Evolutionary conservation across 23 red algal species (phyloP).

Genomic region (Gracilaria caudata): DNA sequence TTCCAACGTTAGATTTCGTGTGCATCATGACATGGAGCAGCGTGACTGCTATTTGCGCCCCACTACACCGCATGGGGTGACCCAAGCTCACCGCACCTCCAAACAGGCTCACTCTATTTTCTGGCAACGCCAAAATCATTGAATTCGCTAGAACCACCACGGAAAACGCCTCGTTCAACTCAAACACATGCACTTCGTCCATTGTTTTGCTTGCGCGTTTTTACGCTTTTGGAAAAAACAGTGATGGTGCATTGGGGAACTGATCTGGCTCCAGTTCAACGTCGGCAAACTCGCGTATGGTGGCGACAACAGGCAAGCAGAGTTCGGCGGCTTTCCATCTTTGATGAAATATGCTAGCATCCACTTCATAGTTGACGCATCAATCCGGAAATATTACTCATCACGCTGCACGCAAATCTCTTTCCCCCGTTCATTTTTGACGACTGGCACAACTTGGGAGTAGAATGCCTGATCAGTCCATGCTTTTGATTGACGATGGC

Average conservation of each 20-base stretch:
- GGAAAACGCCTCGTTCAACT: conserved; percentile 98
- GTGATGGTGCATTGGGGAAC: conserved; percentile 87
- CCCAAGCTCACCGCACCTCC: conserved; percentile 92
- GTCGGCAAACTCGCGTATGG: conserved; percentile 75
- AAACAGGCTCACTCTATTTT: conserved; percentile 76
- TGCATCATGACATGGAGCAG: conserved; percentile 72
- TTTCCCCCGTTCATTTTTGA: conserved; percentile 25
- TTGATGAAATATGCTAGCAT: conserved; percentile 59
- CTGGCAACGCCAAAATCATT: conserved; percentile 38
- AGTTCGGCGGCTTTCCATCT: conserved; percentile 66
- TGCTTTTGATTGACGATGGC: conserved; percentile 67
- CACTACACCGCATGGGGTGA: conserved; percentile 85
- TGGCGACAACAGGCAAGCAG: conserved; percentile 60
- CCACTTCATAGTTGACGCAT: conserved; percentile 4
- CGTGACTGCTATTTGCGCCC: conserved; percentile 91
- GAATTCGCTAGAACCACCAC: conserved; percentile 76
- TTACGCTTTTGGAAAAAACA: conserved; percentile 81
- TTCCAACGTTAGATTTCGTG: conserved; percentile 51
- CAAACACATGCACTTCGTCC: conserved; percentile 87
- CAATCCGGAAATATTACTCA: conserved; percentile 68
- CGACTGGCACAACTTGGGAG: conserved; percentile 77
- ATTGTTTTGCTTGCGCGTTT: conserved; percentile 25
- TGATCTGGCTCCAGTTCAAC: conserved; percentile 72
- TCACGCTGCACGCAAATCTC: conserved; percentile 42
- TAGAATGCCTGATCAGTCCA: conserved; percentile 59